phyloP scores from a whole-genome alignment of 2,329 filamentous ascomycete species.

The Zymoseptoria pseudotritici region DNA sequence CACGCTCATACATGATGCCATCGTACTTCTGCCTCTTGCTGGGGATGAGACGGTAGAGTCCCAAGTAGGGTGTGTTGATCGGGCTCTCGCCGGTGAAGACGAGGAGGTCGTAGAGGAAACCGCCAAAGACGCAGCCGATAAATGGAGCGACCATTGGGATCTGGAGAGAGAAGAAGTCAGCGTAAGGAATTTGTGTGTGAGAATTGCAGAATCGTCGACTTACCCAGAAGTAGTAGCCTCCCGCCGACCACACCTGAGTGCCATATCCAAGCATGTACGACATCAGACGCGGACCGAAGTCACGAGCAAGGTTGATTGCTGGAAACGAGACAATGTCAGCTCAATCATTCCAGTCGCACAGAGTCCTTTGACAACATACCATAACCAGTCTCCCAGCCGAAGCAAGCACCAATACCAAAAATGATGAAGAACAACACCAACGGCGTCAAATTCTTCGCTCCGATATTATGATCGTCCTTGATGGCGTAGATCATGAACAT shows the following conservation, averaged over 20 bases:
- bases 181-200: neutral
- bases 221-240: slow-evolving; percentile 65
- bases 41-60: slow-evolving; percentile 44
- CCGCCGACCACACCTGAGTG: slow-evolving; percentile 57
- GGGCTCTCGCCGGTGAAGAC: slow-evolving; percentile 63
- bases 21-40: slow-evolving; percentile 21
- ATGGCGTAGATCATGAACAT: slow-evolving; percentile 68
- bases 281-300: slow-evolving; percentile 60
- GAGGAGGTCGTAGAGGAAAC: slow-evolving; percentile 59
- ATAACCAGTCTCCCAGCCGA: slow-evolving; percentile 64
- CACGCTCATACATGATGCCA: slow-evolving; percentile 18
- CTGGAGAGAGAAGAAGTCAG: slow-evolving; percentile 31
- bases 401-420: slow-evolving; percentile 65
- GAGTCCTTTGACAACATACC: neutral
- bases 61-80: slow-evolving; percentile 60
- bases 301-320: slow-evolving; percentile 65
- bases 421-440: slow-evolving; percentile 63
- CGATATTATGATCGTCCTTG: slow-evolving; percentile 51
- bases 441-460: slow-evolving; percentile 51
- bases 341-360: neutral
- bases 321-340: neutral
- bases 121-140: slow-evolving; percentile 55
- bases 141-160: slow-evolving; percentile 68
- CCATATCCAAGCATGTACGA: slow-evolving; percentile 63
- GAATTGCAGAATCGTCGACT: neutral